phyloP scores from a whole-genome alignment of 2,329 filamentous ascomycete genomes.

The Lecanoromycetidae sp. region DNA sequence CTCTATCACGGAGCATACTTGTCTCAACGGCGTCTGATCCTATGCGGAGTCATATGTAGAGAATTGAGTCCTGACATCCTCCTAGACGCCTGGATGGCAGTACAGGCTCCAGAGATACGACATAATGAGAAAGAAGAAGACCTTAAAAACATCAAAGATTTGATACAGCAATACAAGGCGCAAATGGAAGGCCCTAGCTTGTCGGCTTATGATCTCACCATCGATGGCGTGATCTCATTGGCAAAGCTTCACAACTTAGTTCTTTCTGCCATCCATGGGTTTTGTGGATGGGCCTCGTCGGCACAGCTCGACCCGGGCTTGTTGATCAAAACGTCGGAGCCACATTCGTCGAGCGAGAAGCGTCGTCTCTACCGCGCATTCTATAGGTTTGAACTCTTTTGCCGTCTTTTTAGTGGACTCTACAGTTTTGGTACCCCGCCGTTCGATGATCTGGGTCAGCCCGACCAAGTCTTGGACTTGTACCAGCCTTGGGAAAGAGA shows the following conservation, averaged over 20 bases:
- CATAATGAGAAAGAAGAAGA: background rate
- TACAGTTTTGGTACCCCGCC: too few species aligned
- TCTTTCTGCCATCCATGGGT: background rate
- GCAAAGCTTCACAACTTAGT: background rate
- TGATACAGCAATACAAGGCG: background rate
- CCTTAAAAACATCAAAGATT: background rate
- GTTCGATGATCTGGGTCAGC: background rate
- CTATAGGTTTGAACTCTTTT: constrained; percentile 16
- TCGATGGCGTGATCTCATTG: background rate
- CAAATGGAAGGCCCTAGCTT: too few species aligned
- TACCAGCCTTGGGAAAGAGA: constrained; percentile 16
- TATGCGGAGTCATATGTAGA: background rate
- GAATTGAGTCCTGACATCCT: background rate
- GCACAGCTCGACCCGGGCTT: background rate
- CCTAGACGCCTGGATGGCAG: background rate
- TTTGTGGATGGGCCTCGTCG: background rate
- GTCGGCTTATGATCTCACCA: background rate
- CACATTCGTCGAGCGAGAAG: constrained; percentile 5
- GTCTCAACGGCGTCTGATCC: background rate
- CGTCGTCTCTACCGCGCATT: constrained; percentile 15
- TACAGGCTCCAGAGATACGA: background rate
- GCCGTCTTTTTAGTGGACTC: constrained; percentile 7
- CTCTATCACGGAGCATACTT: background rate
- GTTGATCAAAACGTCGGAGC: background rate
- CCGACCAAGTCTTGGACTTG: constrained; percentile 5